Conservation (phyloP, 2,329 filamentous ascomycete species). For the Pseudonectria buxi region DNA sequence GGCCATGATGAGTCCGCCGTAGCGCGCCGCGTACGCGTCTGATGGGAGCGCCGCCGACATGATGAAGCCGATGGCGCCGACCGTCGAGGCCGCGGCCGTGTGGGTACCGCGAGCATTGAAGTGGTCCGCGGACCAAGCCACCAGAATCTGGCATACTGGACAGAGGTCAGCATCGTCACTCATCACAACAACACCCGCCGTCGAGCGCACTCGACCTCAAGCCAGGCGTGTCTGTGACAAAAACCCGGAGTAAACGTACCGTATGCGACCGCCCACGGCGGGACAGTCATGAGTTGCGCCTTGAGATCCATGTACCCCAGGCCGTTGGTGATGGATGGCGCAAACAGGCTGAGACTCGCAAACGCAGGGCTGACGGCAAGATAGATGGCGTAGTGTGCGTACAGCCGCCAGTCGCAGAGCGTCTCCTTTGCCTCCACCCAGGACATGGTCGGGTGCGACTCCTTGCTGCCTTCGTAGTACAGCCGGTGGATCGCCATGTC, state of each 20-base stretch:
- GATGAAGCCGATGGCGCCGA: constrained; percentile 47
- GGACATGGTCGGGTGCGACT: constrained; percentile 55
- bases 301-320: constrained; percentile 43
- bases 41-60: constrained; percentile 57
- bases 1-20: constrained; percentile 63
- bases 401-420: constrained; percentile 59
- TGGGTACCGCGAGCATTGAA: constrained; percentile 48
- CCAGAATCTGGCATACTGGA: constrained; percentile 32
- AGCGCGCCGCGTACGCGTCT: constrained; percentile 52
- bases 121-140: constrained; percentile 56
- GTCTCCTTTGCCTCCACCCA: constrained; percentile 64
- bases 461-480: constrained; percentile 43
- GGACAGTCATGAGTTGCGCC: constrained; percentile 61
- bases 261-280: constrained; percentile 57
- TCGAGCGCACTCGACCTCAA: not conserved
- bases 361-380: constrained; percentile 48
- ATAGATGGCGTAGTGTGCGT: constrained; percentile 56
- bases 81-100: constrained; percentile 34
- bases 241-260: constrained; percentile 23
- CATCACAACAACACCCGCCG: too few relatives aligned
- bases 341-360: constrained; percentile 54
- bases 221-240: too few relatives aligned
- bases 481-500: constrained; percentile 43
- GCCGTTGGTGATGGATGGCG: constrained; percentile 53
- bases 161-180: constrained; percentile 4